Base-by-base conservation (phyloP, 495 filamentous ascomycete species). In the Aspergillus coremiiformis region DNA sequence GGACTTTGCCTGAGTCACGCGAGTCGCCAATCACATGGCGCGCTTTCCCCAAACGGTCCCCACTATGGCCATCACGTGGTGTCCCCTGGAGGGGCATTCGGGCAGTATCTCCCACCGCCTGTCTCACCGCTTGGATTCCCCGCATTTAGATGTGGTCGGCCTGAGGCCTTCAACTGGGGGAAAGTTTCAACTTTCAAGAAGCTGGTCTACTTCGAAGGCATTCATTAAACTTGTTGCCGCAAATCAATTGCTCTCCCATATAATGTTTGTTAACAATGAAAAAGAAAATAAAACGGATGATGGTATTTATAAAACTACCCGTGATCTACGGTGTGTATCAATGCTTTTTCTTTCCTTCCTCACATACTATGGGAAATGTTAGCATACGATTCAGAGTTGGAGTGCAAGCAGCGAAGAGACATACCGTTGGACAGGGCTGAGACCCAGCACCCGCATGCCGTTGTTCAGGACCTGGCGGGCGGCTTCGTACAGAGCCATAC, bases 401-500 rank as follows among this genome's bases (percentile, higher is more conserved):
- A 43, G 12, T n/a, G 10, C 7, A 5, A 6, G 2, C 5, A 27
- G 24, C 37, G n/a, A 23, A 21, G n/a, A 43, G 8, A 61, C 68
- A 58, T 67, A 78, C 78, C 89, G 78, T 52, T 85, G 76, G 45
- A 93, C 84, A 23, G 89, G 89, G 54, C 70, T 86, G 54, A 95
- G 72, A 20, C 89, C 89, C 50, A 95, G 72, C 61, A 95, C 65
- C 44, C 76, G 76, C 90, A 95, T 94, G 39, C 89, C 89, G 64
- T 91, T 94, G 65, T 83, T 71, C 49, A 95, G 67, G 1, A 94
- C 87, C 46, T 83, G 83, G 53, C 86, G 77, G 2, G 87, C 86
- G 11, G 86, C 76, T 59, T 87, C 84, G 63, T 94, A 95, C 49
- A 95, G 70, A 3, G 89, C 87, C 78, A 92, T 82, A 45, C 88